Base-by-base conservation (phyloP, 2,329 filamentous ascomycete species). In the Hysterium pulicare region DNA sequence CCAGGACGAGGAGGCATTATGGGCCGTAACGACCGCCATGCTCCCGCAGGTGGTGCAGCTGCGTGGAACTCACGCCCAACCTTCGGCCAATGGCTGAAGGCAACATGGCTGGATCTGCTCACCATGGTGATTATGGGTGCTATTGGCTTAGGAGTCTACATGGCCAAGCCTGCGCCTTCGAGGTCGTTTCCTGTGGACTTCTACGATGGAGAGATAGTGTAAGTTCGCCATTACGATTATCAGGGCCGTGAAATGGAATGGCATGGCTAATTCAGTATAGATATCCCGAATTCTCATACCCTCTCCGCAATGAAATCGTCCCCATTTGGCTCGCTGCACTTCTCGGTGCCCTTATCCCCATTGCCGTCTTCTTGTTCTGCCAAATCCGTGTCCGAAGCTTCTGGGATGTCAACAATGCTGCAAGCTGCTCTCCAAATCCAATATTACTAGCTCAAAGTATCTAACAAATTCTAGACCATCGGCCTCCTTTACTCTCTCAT, bases 261-360 rank as follows among this genome's bases (percentile, higher is more conserved):
- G n/a, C n/a, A 34, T 34, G n/a, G 32, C 32, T 34, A 20, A 34
- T 19, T 17, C 4, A 16, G 17, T 16, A 20, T 17, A 34, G 32
- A 10, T 83, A 82, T 50, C 84, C 85, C 0, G 60, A 87, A 46
- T 86, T 87, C 51, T 83, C 82, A 21, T 87, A 86, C 58, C 83
- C 84, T 1, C 64, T 86, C 19, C 80, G 84, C 46, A 78, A 83
- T 33, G 82, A 87, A 54, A 84, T 87, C 56, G 64, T 88, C 5
- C 84, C 85, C 19, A 87, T 86, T 57, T 87, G 80, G 79, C 72
- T 78, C 1, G 83, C 84, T 8, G 84, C 84, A 1, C 64, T 89
- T 15, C 71, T 88, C 15, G 82, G 79, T 11, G 70, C 76, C 22
- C 59, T 87, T 2, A 69, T 88, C 19, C 84, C 86, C 7, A 83